Conservation (phyloP, 176 grass and related monocot genomes). For the Pharus latifolius region DNA sequence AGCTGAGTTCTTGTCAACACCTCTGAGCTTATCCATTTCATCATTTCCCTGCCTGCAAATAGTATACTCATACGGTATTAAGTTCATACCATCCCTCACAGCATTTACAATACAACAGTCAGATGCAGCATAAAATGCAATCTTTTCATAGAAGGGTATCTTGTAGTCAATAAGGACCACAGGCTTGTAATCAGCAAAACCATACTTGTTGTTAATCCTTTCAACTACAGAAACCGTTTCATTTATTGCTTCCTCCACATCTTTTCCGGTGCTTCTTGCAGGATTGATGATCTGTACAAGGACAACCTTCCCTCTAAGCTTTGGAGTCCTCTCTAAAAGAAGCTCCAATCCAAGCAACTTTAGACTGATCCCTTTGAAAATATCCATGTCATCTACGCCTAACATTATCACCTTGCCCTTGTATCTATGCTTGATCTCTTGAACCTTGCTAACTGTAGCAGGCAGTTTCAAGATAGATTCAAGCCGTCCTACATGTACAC, state of each 20-base stretch:
- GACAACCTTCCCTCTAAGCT: constrained; percentile 55
- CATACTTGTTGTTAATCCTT: constrained; percentile 59
- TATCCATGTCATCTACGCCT: constrained; percentile 82
- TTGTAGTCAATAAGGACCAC: constrained; percentile 61
- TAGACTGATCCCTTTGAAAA: constrained; percentile 91
- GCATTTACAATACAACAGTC: constrained; percentile 87
- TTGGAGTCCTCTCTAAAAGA: constrained; percentile 59
- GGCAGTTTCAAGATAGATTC: constrained; percentile 53
- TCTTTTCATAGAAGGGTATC: constrained; percentile 65
- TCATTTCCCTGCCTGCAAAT: constrained; percentile 72
- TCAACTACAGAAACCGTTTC: constrained; percentile 41
- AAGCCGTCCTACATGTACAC: constrained; percentile 57
- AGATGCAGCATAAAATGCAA: constrained; percentile 69
- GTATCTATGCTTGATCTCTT: constrained; percentile 54
- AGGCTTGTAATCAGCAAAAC: constrained; percentile 47
- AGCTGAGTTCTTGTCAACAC: constrained; percentile 3
- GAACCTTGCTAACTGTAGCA: constrained; percentile 48
- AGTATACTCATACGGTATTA: constrained; percentile 74
- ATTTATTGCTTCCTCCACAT: constrained; percentile 60
- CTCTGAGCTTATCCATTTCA: constrained; percentile 36
- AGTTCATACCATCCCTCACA: constrained; percentile 86
- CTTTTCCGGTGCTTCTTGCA: constrained; percentile 68
- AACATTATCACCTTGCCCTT: constrained; percentile 57
- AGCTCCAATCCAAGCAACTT: constrained; percentile 66
- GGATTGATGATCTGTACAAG: constrained; percentile 88